Base-by-base conservation (phyloP, 495 filamentous ascomycete species). In the Penicillium lividum region DNA sequence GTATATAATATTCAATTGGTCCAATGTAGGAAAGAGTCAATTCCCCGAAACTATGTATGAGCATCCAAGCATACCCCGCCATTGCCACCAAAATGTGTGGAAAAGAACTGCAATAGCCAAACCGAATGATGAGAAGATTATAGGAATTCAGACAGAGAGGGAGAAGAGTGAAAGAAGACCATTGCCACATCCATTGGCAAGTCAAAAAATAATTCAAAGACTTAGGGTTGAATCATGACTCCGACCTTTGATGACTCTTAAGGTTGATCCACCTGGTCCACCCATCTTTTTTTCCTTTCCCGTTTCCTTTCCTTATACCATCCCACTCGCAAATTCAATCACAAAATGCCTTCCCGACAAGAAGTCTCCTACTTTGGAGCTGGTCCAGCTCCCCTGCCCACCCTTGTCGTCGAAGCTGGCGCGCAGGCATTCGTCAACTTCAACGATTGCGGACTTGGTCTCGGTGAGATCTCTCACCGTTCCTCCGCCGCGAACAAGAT, bases 391-490 rank as follows among this genome's bases (percentile, higher is more conserved):
- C 78, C 84, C 40, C 81, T 98, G 3, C 92, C 92, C 3, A 94
- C 88, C 8, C 62, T 81, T 10, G 87, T 97, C 28, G 83, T 96
- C 51, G 83, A 89, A 60, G 77, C 74, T 31, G 93, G 90, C 55
- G 83, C 90, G 6, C 69, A 84, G 66, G 86, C 89, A 13, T 86
- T 97, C 42, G 73, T 93, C 55, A 90, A 98, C 79, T 94, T 86
- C 78, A 80, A 95, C 27, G 80, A 85, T 69, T 89, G 84, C 55
- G 92, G 93, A 45, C 76, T 97, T 51, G 77, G 77, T 47, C 69
- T 80, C 45, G 88, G 88, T 58, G 92, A 97, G 71, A 90, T 95
- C 72, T 93, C 88, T 22, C 93, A 98, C 72, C 92, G 93, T 52
- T 92, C 89, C n/a, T 75, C 83, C 38, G 80, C 89, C 47, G 92